Evolutionary conservation across 2,329 filamentous ascomycete genomes (phyloP).

Genomic region (Paracoccidioides brasiliensis): DNA sequence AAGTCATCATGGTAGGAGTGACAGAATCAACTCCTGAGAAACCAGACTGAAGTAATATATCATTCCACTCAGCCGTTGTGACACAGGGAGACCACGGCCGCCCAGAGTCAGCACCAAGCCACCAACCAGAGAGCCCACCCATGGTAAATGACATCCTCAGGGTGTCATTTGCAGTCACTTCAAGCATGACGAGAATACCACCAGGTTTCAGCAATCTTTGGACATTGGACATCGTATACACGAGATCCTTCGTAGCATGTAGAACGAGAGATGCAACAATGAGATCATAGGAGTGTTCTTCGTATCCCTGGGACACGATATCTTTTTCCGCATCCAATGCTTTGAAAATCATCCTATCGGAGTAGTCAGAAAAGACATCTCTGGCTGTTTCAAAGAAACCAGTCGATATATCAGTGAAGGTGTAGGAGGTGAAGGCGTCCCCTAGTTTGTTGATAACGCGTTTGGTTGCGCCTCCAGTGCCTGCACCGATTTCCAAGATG

Average conservation of each 20-base stretch:
- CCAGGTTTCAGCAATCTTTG: constrained; percentile 10
- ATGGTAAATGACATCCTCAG: constrained; percentile 10
- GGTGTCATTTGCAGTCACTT: constrained; percentile 4
- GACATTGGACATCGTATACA: constrained; percentile 11
- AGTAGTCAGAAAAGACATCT: constrained; percentile 16
- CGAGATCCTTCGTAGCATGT: constrained; percentile 14
- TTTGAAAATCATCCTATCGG: constrained; percentile 12
- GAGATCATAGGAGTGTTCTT: constrained; percentile 13
- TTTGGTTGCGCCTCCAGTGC: constrained; percentile 19
- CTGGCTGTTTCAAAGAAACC: constrained; percentile 16
- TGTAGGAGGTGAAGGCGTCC: constrained; percentile 9
- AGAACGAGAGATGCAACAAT: constrained; percentile 16
- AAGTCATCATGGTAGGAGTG: neutral
- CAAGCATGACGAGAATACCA: constrained; percentile 11
- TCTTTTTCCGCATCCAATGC: constrained; percentile 13
- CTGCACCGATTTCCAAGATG: constrained; percentile 25
- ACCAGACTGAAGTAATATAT: constrained; percentile 11
- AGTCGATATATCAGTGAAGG: constrained; percentile 11
- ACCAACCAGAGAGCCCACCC: constrained; percentile 11
- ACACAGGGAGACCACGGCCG: constrained; percentile 6
- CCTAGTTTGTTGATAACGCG: constrained; percentile 8
- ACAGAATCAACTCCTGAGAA: constrained; percentile 14
- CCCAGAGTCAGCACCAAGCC: constrained; percentile 8
- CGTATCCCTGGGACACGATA: constrained; percentile 14
- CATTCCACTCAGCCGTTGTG: constrained; percentile 13